phyloP scores from a whole-genome alignment of 2,329 filamentous ascomycete species.

The Cercospora beticola region DNA sequence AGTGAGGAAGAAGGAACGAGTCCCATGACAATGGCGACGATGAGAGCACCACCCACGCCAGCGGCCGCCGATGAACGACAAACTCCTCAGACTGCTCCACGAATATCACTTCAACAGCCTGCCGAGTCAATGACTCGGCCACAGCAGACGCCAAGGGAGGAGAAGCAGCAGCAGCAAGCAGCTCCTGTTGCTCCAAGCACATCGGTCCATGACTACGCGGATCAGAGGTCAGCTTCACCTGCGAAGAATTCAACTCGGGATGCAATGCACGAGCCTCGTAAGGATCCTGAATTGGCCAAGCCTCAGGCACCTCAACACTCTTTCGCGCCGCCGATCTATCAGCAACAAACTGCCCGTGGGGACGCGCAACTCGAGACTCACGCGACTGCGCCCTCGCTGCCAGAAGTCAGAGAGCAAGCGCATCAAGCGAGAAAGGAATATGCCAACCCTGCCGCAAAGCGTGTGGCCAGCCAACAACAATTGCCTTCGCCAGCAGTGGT shows the following conservation, averaged over 20 bases:
- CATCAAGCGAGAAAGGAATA: conserved; percentile 20
- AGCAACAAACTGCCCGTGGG: conserved; percentile 13
- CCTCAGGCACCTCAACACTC: conserved; percentile 1
- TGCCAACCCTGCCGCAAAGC: conserved; percentile 31
- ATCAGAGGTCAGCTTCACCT: conserved; percentile 1
- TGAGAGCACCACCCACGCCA: not conserved
- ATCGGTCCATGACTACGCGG: conserved; percentile 7
- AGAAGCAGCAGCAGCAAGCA: not conserved
- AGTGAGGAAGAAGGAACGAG: conserved; percentile 15
- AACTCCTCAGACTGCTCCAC: not conserved
- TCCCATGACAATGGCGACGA: conserved; percentile 16
- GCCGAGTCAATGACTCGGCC: not conserved
- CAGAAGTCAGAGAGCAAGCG: conserved; percentile 24
- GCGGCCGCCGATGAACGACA: not conserved
- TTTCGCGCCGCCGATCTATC: conserved; percentile 10
- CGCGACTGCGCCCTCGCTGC: conserved; percentile 15
- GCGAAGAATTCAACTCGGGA: not conserved
- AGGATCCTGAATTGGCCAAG: not conserved
- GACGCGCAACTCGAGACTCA: conserved; percentile 4
- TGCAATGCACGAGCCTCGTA: not conserved
- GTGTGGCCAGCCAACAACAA: conserved; percentile 29
- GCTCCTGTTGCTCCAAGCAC: not conserved
- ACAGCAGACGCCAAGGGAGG: not conserved
- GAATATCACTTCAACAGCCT: not conserved
- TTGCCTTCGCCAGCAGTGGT: conserved; percentile 34